Evolutionary conservation across 139 green algal species (phyloP), one percentile per base, ranked within the genome.

Genomic region (Bryopsis sp.): DNA sequence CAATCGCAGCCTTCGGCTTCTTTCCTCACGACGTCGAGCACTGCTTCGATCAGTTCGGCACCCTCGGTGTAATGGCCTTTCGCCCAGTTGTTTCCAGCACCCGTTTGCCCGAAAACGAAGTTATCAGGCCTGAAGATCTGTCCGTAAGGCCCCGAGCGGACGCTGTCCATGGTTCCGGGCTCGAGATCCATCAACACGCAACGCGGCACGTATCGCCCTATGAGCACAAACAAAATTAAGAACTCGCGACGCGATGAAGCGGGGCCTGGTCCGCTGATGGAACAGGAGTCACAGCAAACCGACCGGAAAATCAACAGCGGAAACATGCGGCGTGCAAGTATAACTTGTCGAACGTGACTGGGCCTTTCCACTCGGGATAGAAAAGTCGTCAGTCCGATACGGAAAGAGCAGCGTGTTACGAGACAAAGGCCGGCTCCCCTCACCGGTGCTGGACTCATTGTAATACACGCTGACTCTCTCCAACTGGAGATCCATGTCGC

Each of bases 381-480:
- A 57, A 57, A n/a, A n/a, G n/a, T 19, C 15, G 15, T 19, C 43
- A 19, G 43, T 26, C 19, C 43, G 43, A 54, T 54, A 26, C 15
- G 19, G 43, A 26, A 54, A 19, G 15, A 11, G 15, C 11, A 19
- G 43, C 15, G 15, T 54, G 11, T 11, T 11, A 19, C 43, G 19
- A 19, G 43, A 19, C 11, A 15, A 37, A 37, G 47, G 47, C 8
- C 11, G 34, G 39, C 61, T 31, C 61, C 61, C 39, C 79, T 68
- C 61, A 90, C 85, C 93, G n/a, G 91, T 93, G 34, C 85, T 93
- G 60, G 94, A 94, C 82, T 99, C 94, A 76, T 97, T 99, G 86
- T 95, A 99, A 85, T 99, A 99, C 11, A 99, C 94, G 75, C 99
- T 99, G 82, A 99, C 94, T 71, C 94, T 88, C 85, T 99, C 94